Evolutionary conservation across 768 basidiomycete genomes (phyloP).

Genomic region (Suillus ampliporus): DNA sequence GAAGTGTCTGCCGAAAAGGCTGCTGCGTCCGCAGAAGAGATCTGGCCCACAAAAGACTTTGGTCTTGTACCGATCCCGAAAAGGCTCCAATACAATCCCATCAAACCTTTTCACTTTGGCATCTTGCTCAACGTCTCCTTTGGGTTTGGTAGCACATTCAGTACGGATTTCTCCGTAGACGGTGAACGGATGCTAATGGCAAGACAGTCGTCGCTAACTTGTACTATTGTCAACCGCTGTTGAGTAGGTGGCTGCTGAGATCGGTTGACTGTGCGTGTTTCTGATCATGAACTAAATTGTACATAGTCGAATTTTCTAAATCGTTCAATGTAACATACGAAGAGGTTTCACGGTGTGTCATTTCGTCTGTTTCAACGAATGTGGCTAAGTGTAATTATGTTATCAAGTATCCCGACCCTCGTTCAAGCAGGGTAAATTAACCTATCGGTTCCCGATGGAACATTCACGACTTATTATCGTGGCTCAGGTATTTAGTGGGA

Average conservation of each 20-base stretch:
- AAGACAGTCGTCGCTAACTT: conserved; percentile 69
- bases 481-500: conserved; percentile 67
- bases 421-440: conserved; percentile 65
- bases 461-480: conserved; percentile 8
- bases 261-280: background rate
- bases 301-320: conserved; percentile 40
- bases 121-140: conserved; percentile 60
- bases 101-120: conserved; percentile 57
- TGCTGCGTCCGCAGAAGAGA: background rate
- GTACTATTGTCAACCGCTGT: conserved; percentile 83
- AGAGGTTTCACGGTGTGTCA: conserved; percentile 38
- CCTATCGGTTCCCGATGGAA: background rate
- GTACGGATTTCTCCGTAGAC: conserved; percentile 20
- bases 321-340: conserved; percentile 46
- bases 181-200: background rate
- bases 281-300: background rate
- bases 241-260: conserved; percentile 52
- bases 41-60: conserved; percentile 50
- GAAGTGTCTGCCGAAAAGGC: background rate
- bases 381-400: conserved; percentile 20
- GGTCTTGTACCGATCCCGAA: conserved; percentile 68
- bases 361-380: background rate
- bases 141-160: conserved; percentile 62
- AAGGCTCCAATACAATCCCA: conserved; percentile 55
- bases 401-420: conserved; percentile 62